These are phyloP conservation scores for Pilasporangium apinafurcum DNA, from an alignment of 352 stramenopile genomes.

Conservation along the genomic window DNA sequence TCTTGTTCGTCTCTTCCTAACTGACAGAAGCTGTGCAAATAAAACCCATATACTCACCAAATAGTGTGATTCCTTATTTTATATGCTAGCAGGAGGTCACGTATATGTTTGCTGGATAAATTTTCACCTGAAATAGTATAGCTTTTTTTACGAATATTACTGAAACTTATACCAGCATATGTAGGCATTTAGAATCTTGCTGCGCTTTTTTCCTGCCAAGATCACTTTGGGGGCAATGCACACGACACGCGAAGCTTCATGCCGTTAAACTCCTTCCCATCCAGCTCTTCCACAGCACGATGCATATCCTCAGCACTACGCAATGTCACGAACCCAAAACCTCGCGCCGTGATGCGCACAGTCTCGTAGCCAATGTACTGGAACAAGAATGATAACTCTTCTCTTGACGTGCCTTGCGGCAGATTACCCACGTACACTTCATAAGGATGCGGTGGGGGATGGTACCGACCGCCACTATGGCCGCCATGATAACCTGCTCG, in stretches of 20 bases:
- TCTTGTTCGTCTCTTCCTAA: no score
- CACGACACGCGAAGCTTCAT: constrained; percentile 71
- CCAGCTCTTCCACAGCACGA: constrained; percentile 71
- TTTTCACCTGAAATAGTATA: no score
- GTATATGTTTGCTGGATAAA: no score
- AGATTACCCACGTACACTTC: constrained; percentile 83
- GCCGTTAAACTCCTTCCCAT: constrained; percentile 73
- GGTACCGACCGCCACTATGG: constrained; percentile 20
- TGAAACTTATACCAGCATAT: constrained; percentile 2
- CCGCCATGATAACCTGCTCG: constrained; percentile 15
- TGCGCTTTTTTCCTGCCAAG: no score
- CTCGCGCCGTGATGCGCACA: constrained; percentile 76
- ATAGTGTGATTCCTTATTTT: no score
- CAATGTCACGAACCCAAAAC: constrained; percentile 80
- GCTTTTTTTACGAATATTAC: no score
- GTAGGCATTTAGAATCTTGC: background rate
- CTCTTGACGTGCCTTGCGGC: constrained; percentile 69
- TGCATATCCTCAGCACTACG: constrained; percentile 73
- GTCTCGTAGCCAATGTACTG: constrained; percentile 78
- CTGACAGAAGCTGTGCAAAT: no score
- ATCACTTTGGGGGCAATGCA: constrained; percentile 41
- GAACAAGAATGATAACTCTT: constrained; percentile 77
- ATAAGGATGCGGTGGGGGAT: constrained; percentile 50
- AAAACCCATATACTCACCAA: no score
- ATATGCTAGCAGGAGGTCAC: no score